Percentiles rank a stretch among this genome's conserved stretches.
Conservation (phyloP, 73 alveolate genomes). For the Paramecium sonneborni region DNA sequence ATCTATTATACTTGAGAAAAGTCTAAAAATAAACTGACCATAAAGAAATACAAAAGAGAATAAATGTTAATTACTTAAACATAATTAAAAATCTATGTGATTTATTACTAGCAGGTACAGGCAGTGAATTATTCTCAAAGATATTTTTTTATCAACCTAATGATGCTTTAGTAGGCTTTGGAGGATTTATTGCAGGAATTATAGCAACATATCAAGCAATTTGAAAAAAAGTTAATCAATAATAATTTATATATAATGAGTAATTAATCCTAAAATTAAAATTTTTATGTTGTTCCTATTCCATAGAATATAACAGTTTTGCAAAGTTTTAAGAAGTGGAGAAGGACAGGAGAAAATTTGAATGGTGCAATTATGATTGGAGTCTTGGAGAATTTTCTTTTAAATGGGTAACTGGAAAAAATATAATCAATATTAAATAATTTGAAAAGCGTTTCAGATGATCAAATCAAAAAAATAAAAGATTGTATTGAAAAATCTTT, state of each 20-base stretch:
- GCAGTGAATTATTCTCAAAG: background rate
- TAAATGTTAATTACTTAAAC: slow-evolving; percentile 46
- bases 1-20: background rate
- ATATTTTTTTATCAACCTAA: background rate
- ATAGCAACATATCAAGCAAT: slow-evolving; percentile 63
- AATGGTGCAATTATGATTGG: background rate
- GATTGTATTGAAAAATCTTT: background rate
- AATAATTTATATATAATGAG: background rate
- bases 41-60: background rate
- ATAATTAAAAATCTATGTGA: slow-evolving; percentile 76
- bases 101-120: slow-evolving; percentile 70
- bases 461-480: background rate
- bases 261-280: background rate
- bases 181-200: slow-evolving; percentile 73
- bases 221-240: background rate
- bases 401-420: background rate
- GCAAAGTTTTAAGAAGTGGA: background rate
- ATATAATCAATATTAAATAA: background rate
- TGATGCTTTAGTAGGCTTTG: slow-evolving; percentile 75
- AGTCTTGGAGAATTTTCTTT: background rate
- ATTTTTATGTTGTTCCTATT: background rate
- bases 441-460: background rate
- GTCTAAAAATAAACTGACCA: slow-evolving; percentile 8
- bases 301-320: background rate
- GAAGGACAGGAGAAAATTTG: background rate